phyloP scores from a whole-genome alignment of 768 basidiomycete species.

The Antrodiella citrinella region DNA sequence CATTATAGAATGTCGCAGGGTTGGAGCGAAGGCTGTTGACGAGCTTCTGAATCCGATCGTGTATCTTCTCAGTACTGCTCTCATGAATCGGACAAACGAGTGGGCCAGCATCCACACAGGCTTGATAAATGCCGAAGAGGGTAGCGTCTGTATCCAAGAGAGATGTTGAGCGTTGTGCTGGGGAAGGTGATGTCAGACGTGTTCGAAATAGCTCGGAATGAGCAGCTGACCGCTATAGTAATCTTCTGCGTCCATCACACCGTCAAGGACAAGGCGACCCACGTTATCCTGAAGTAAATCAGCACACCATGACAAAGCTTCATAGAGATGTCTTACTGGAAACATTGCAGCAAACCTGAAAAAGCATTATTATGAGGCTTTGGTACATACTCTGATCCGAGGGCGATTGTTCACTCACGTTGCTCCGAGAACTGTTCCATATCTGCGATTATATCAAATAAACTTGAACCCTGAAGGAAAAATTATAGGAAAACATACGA shows the following conservation, averaged over 20 bases:
- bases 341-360: constrained; percentile 4
- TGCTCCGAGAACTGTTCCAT: constrained; percentile 9
- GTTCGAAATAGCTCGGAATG: background rate
- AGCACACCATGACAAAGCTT: background rate
- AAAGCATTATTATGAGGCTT: background rate
- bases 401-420: constrained; percentile 6
- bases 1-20: background rate
- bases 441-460: background rate
- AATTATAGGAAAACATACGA: background rate
- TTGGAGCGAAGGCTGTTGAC: background rate
- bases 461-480: background rate
- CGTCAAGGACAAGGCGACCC: constrained; percentile 27
- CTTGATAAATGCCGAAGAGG: constrained; percentile 2
- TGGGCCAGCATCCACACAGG: constrained; percentile 9
- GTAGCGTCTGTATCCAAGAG: constrained; percentile 12
- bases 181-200: background rate
- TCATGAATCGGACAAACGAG: constrained; percentile 10
- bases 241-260: constrained; percentile 14
- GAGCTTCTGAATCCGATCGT: constrained; percentile 1
- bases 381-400: background rate
- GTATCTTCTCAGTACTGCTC: constrained; percentile 1
- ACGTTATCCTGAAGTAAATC: constrained; percentile 17
- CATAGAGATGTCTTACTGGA: constrained; percentile 9
- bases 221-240: constrained; percentile 12
- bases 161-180: constrained; percentile 8